phyloP scores from a whole-genome alignment of 305 asterid genomes.

The Fraxinus ornus region DNA sequence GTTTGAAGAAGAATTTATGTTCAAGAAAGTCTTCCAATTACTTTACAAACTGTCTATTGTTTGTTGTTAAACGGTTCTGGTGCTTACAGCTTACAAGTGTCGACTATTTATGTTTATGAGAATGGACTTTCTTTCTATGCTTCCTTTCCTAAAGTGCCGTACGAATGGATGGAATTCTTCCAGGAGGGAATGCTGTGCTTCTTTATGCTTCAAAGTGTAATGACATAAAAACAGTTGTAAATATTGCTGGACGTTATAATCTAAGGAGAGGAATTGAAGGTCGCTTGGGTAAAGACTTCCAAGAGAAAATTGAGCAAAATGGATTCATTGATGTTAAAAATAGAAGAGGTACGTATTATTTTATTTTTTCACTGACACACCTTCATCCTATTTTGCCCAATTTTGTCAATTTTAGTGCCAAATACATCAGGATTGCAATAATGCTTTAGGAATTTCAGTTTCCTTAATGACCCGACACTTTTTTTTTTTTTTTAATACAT shows the following conservation, averaged over 20 bases:
- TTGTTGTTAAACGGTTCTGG: not conserved
- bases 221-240: constrained; percentile 49
- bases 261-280: constrained; percentile 78
- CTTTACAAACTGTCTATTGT: no score
- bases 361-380: not conserved
- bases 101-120: not conserved
- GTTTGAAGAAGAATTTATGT: not conserved
- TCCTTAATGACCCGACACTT: not conserved
- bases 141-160: not conserved
- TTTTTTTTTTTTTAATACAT: no score
- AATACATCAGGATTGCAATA: not conserved
- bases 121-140: not conserved
- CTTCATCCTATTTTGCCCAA: not conserved
- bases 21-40: not conserved
- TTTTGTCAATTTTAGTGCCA: not conserved
- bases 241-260: constrained; percentile 81
- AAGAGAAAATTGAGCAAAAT: constrained; percentile 45
- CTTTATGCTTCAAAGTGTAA: constrained; percentile 69
- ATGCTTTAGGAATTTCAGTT: not conserved
- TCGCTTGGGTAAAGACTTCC: constrained; percentile 77
- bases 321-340: constrained; percentile 74
- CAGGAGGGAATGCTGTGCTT: constrained; percentile 95
- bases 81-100: not conserved
- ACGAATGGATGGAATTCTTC: constrained; percentile 15
- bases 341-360: constrained; percentile 48